These are phyloP conservation scores for Quercus tomentella DNA, from an alignment of 331 rosid genomes.

Conservation along the genomic window DNA sequence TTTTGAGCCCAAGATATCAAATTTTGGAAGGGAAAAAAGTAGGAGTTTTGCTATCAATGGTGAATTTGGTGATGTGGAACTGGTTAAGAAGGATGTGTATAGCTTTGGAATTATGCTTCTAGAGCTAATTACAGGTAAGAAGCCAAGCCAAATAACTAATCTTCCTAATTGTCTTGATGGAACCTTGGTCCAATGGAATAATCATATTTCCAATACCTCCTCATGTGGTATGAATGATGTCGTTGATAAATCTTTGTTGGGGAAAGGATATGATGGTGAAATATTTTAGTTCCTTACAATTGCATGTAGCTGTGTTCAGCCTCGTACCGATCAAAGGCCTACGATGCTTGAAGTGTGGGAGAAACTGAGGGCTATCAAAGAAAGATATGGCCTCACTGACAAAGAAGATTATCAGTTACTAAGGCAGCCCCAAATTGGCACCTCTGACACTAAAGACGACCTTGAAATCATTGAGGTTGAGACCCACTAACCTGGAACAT, in stretches of 20 bases:
- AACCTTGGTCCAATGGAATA: not conserved
- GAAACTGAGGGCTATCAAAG: conserved; percentile 5
- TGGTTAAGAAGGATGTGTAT: conserved; percentile 23
- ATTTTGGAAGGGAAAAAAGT: not conserved
- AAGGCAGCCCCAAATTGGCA: too few species aligned
- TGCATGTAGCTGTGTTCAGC: too few species aligned
- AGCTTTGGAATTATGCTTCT: conserved; percentile 22
- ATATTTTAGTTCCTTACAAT: too few species aligned
- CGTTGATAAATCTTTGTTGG: too few species aligned
- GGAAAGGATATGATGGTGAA: too few species aligned
- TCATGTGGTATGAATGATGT: conserved; percentile 6
- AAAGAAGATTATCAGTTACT: not conserved
- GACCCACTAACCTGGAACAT: too few species aligned
- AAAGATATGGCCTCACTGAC: not conserved
- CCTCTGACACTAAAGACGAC: too few species aligned
- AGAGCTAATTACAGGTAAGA: conserved; percentile 1
- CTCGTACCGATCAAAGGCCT: too few species aligned
- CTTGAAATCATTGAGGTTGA: too few species aligned
- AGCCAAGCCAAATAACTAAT: not conserved
- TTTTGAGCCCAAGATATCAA: conserved; percentile 17
- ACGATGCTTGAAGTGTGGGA: not conserved
- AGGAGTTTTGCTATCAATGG: not conserved
- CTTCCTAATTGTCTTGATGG: not conserved
- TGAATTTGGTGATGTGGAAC: not conserved
- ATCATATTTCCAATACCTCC: conserved; percentile 15